A percentile compares a stretch with the other conserved stretches of the same genome.
Evolutionary conservation across 345 rosid genomes (phyloP).

Genomic region (Acer campestre): DNA sequence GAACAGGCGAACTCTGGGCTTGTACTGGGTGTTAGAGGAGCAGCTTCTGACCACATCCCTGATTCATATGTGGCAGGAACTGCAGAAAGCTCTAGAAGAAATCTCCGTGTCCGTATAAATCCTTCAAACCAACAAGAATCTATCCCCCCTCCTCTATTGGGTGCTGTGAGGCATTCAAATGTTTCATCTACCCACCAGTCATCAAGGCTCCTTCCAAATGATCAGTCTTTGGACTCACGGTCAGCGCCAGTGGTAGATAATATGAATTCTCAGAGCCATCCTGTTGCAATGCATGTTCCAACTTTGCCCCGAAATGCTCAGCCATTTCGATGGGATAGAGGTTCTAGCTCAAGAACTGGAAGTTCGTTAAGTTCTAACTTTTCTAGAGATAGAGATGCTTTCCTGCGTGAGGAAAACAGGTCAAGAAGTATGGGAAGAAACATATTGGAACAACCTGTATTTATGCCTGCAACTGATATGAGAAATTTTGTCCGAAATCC

Average conservation of each 20-base stretch:
- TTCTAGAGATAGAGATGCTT: constrained; percentile 41
- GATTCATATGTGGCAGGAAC: constrained; percentile 35
- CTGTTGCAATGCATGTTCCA: constrained; percentile 47
- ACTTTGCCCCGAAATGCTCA: constrained; percentile 51
- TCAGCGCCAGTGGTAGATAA: constrained; percentile 38
- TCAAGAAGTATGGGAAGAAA: constrained; percentile 46
- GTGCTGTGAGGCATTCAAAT: constrained; percentile 44
- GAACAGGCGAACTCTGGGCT: constrained; percentile 51
- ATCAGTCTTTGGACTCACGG: constrained; percentile 51
- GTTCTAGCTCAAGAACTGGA: constrained; percentile 43
- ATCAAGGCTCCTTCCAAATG: constrained; percentile 45
- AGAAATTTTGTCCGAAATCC: constrained; percentile 44
- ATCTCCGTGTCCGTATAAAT: constrained; percentile 55
- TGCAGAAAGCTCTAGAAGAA: constrained; percentile 57
- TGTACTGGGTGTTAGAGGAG: constrained; percentile 48
- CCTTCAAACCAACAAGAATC: constrained; percentile 52
- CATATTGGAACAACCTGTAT: constrained; percentile 52
- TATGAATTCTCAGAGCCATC: constrained; percentile 36
- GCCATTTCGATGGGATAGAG: constrained; percentile 57
- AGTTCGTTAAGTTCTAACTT: constrained; percentile 42
- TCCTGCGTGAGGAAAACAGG: constrained; percentile 39
- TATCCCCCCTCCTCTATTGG: constrained; percentile 37
- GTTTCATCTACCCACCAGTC: constrained; percentile 42
- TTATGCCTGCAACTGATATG: constrained; percentile 50
- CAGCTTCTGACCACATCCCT: constrained; percentile 37